Evolutionary conservation across 331 rosid genomes (phyloP).

Genomic region (Dryas integrifolia): DNA sequence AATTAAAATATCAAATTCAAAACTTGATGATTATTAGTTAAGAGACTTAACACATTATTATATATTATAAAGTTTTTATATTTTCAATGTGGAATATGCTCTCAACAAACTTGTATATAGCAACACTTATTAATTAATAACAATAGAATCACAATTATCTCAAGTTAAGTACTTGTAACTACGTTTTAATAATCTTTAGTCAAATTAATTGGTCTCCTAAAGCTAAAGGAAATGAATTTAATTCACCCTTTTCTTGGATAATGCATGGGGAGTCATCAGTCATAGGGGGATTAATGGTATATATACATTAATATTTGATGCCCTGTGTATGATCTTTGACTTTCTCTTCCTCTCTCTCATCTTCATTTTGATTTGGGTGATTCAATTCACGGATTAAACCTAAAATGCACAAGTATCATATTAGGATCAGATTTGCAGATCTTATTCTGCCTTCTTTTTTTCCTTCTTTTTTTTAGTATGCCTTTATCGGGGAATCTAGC

Average conservation of each 20-base stretch:
- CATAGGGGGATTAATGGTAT: slow-evolving; percentile 10
- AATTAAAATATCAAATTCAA: too few species aligned
- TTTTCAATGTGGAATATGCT: too few species aligned
- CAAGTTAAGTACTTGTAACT: slow-evolving; percentile 3
- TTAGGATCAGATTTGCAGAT: slow-evolving; percentile 25
- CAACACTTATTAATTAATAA: too few species aligned
- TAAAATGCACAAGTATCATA: slow-evolving; percentile 10
- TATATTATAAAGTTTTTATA: too few species aligned
- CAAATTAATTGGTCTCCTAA: slow-evolving; percentile 6
- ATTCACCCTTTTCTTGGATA: neutral
- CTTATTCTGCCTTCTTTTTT: slow-evolving; percentile 7
- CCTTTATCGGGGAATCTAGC: neutral
- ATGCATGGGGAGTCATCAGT: slow-evolving; percentile 2
- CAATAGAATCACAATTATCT: slow-evolving; percentile 3
- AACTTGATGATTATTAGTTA: too few species aligned
- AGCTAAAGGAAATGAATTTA: neutral
- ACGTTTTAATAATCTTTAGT: slow-evolving; percentile 6
- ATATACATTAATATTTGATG: slow-evolving; percentile 3
- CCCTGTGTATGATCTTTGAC: slow-evolving; percentile 3
- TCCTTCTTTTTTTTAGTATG: neutral
- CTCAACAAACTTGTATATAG: too few species aligned
- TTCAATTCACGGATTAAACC: slow-evolving; percentile 25
- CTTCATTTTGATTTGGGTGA: neutral
- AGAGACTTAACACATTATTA: neutral
- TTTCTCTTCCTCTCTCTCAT: neutral